Base-by-base conservation (phyloP, 2,329 filamentous ascomycete species). In the Leptodontidium sp. region DNA sequence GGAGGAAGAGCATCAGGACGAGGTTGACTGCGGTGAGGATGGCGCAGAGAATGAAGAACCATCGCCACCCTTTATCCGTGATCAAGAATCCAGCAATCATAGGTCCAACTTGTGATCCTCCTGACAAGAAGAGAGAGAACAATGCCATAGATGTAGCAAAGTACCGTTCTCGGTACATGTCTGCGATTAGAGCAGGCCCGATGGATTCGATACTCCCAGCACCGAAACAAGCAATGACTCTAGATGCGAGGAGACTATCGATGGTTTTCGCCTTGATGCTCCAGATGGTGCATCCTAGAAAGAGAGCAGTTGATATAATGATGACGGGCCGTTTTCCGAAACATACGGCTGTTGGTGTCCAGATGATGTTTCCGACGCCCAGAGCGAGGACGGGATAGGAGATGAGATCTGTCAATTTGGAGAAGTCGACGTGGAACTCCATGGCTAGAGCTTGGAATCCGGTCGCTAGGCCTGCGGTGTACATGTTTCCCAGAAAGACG, bases 291-390 rank as follows among this genome's bases (percentile, higher is more conserved):
- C 76, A 75, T 8, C 68, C 71, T 12, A 80, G 66, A 63, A 80
- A 78, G 53, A 79, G 72, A 1, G 74, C 59, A 71, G 78, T 76
- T 14, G 79, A 77, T 4, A 78, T 65, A 7, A 81, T 61, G 4
- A 79, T 74, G 6, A 76, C 70, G 1, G 77, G 78, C 6, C 81
- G 78, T 53, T 82, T 81, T 21, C 81, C 81, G 47, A 82, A 62
- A 35, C 70, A 73, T 11, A 71, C 63, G 21, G 73, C 70, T 2
- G 67, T 69, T 14, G 71, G 70, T 63, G 70, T 74, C 69, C 70
- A 69, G 52, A 71, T 65, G 40, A 74, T 53, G 35, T 74, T 71
- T 6, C 63, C 65, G 29, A 73, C 64, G 15, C 72, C 71, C 14
- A 74, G 66, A 11, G 72, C 71, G 35, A 74, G 72, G 5, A 73